Percentiles rank a stretch among this genome's conserved stretches.
Evolutionary conservation across 768 basidiomycete genomes (phyloP).

Genomic region (Macrolepiota dolichaula): DNA sequence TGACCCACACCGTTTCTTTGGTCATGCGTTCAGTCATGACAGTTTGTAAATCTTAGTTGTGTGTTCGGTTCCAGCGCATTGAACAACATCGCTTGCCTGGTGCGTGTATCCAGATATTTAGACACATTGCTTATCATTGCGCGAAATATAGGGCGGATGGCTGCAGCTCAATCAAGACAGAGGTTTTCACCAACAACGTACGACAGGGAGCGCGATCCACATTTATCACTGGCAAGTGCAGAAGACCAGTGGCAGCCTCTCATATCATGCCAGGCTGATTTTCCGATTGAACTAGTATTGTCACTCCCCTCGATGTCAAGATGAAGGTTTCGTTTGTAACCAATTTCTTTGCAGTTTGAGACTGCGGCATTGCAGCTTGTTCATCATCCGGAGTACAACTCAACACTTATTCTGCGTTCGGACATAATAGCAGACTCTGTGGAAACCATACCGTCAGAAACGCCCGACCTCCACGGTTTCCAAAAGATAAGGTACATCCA

Average conservation of each 20-base stretch:
- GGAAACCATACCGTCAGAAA: constrained; percentile 25
- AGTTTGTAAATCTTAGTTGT: too few species aligned
- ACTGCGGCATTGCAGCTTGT: constrained; percentile 67
- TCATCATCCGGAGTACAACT: constrained; percentile 91
- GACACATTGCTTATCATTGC: background rate
- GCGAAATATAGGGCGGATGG: background rate
- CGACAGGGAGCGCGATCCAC: background rate
- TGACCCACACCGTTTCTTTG: too few species aligned
- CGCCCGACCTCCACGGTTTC: constrained; percentile 35
- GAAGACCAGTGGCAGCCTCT: constrained; percentile 17
- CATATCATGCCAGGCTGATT: constrained; percentile 22
- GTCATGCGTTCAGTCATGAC: too few species aligned
- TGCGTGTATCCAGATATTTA: background rate
- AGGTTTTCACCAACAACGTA: background rate
- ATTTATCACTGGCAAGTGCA: background rate
- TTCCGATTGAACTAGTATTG: constrained; percentile 23
- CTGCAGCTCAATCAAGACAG: background rate
- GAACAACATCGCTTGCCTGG: too few species aligned
- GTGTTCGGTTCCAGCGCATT: too few species aligned
- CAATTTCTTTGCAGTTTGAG: constrained; percentile 58
- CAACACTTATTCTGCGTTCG: constrained; percentile 84
- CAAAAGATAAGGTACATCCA: constrained; percentile 50
- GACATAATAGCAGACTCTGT: constrained; percentile 52
- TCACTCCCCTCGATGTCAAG: background rate
- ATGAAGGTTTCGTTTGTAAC: background rate